phyloP scores from a whole-genome alignment of 257 asterid species.

The Gentiana straminea region DNA sequence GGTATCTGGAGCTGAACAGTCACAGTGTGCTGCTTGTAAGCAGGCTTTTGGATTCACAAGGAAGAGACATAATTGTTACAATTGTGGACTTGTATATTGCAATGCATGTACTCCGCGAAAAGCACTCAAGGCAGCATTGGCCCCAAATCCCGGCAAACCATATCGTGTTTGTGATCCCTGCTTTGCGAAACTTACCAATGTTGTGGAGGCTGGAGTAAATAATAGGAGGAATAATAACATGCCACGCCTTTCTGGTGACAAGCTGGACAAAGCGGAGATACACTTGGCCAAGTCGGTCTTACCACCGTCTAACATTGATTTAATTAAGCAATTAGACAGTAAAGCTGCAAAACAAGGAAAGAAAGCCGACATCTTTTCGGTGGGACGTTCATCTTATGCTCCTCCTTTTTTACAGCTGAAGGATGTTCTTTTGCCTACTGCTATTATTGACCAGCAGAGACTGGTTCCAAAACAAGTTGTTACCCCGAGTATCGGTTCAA shows the following conservation, averaged over 20 bases:
- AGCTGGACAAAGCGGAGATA: constrained; percentile 69
- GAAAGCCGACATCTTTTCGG: constrained; percentile 57
- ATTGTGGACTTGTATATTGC: constrained; percentile 94
- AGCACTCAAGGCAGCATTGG: constrained; percentile 72
- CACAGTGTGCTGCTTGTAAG: constrained; percentile 87
- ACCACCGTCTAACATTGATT: constrained; percentile 61
- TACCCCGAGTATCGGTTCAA: constrained; percentile 55
- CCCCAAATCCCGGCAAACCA: constrained; percentile 89
- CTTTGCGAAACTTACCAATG: constrained; percentile 62
- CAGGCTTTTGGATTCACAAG: constrained; percentile 94
- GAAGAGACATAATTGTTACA: constrained; percentile 89
- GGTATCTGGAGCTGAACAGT: constrained; percentile 91
- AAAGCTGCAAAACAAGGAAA: constrained; percentile 89
- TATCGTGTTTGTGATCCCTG: constrained; percentile 96
- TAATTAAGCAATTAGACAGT: constrained; percentile 67
- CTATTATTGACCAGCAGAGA: constrained; percentile 38
- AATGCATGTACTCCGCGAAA: constrained; percentile 86
- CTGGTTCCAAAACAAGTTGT: constrained; percentile 54
- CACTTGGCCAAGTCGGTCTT: constrained; percentile 50
- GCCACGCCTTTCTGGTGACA: constrained; percentile 74
- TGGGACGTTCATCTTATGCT: constrained; percentile 74
- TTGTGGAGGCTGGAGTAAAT: constrained; percentile 56
- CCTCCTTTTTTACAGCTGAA: constrained; percentile 51
- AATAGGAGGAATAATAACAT: constrained; percentile 63
- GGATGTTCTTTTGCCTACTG: constrained; percentile 48